Percentiles rank a stretch among this genome's conserved stretches.
Evolutionary conservation across 257 asterid species (phyloP).

Genomic region (Eucommia ulmoides): DNA sequence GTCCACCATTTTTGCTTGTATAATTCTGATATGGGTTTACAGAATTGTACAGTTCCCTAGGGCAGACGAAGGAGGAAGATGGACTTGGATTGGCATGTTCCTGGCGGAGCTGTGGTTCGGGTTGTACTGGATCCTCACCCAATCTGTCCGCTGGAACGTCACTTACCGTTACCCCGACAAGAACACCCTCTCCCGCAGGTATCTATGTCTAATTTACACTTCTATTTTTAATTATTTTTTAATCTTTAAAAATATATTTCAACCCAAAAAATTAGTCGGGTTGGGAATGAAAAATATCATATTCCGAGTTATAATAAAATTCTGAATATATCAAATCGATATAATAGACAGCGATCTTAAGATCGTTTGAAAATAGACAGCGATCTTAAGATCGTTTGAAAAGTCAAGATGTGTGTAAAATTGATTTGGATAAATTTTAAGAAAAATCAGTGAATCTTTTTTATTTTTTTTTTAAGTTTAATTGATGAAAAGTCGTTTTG

Average conservation of each 20-base stretch:
- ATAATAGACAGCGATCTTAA: neutral
- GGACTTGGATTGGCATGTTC: conserved; percentile 44
- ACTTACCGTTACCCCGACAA: conserved; percentile 35
- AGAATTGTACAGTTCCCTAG: conserved; percentile 33
- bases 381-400: neutral
- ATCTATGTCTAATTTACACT: neutral
- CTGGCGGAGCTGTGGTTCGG: conserved; percentile 36
- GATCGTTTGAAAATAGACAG: neutral
- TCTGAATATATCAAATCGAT: neutral
- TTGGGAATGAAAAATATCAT: no score
- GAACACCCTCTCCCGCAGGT: conserved; percentile 38
- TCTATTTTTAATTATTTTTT: neutral
- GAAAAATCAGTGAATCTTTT: no score
- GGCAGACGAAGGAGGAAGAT: conserved; percentile 24
- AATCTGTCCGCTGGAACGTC: conserved; percentile 45
- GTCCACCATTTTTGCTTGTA: conserved; percentile 20
- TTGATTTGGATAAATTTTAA: no score
- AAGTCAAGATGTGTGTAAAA: no score
- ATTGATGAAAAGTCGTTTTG: no score
- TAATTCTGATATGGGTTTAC: conserved; percentile 27
- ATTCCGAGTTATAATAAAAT: no score
- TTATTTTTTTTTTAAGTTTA: no score
- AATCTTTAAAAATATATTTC: neutral
- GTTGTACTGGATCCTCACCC: conserved; percentile 60
- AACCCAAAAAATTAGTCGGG: neutral